phyloP scores from a whole-genome alignment of 768 basidiomycete species.

The Lyophyllum semitale region DNA sequence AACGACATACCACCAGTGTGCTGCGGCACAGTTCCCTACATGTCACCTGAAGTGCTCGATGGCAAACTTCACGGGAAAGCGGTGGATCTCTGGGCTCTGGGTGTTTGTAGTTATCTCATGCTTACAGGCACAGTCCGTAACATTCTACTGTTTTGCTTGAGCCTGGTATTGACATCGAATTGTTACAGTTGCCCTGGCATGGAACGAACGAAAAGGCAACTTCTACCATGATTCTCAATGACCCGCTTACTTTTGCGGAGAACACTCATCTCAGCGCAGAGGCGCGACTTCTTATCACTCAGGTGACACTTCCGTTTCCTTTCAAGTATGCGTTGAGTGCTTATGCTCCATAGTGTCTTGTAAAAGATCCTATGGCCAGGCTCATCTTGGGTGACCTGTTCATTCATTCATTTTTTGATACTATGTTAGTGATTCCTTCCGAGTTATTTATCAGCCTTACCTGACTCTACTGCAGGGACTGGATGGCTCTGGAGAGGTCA shows the following conservation, averaged over 20 bases:
- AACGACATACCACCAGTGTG: neutral
- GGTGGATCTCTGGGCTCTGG: constrained; percentile 15
- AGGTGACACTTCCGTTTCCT: neutral
- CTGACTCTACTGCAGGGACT: constrained; percentile 3
- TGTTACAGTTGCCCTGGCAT: neutral
- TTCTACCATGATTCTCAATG: neutral
- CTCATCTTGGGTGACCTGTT: neutral
- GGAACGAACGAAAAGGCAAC: neutral
- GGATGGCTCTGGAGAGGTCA: constrained; percentile 1
- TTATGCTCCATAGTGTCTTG: neutral
- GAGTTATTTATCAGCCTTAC: neutral
- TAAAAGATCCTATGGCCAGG: constrained; percentile 1
- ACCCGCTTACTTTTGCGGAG: neutral
- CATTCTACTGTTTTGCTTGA: neutral
- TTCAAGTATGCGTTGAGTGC: neutral
- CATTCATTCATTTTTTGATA: constrained; percentile 10
- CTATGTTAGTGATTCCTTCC: neutral
- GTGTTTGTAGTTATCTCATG: constrained; percentile 14
- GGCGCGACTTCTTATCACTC: neutral
- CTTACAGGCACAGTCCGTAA: constrained; percentile 2
- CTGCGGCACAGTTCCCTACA: constrained; percentile 15
- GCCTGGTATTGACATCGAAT: neutral
- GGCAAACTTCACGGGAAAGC: neutral
- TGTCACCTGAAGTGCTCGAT: constrained; percentile 15
- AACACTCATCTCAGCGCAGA: neutral